These are phyloP conservation scores for Tympanopsis confertula DNA, from an alignment of 2,329 filamentous ascomycete species.

Conservation along the genomic window DNA sequence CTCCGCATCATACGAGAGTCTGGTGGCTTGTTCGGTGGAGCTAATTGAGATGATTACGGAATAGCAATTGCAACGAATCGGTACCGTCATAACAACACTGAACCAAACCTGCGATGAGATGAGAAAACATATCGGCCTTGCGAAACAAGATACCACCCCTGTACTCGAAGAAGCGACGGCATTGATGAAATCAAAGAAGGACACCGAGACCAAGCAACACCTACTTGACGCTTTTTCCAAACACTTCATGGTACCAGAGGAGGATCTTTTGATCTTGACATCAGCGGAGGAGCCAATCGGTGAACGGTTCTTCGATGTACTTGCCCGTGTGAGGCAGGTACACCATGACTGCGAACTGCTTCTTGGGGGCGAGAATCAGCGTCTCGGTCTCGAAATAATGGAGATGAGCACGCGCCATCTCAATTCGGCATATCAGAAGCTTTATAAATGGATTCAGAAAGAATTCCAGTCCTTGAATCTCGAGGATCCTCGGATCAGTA, in stretches of 20 bases:
- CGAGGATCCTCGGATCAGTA: constrained; percentile 57
- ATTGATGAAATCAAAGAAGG: constrained; percentile 42
- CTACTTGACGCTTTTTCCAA: constrained; percentile 48
- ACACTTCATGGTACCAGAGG: constrained; percentile 50
- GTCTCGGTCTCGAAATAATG: constrained; percentile 41
- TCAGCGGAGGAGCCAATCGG: constrained; percentile 47
- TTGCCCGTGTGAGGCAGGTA: constrained; percentile 50
- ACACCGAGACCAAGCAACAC: constrained; percentile 48
- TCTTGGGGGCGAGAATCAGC: constrained; percentile 53
- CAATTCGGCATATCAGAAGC: constrained; percentile 54
- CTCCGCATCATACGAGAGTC: background rate
- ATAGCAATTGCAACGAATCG: constrained; percentile 53
- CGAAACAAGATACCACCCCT: constrained; percentile 45
- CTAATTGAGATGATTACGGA: too few species aligned
- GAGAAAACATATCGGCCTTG: constrained; percentile 43
- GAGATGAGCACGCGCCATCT: constrained; percentile 54
- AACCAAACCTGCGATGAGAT: constrained; percentile 51
- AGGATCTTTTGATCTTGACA: constrained; percentile 41
- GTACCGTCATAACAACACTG: constrained; percentile 42
- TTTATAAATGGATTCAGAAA: constrained; percentile 57
- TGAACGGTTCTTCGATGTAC: constrained; percentile 48
- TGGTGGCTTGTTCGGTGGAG: too few species aligned
- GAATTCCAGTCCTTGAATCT: constrained; percentile 56
- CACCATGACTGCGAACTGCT: constrained; percentile 53
- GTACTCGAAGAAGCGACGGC: constrained; percentile 48